A percentile compares a stretch with the other conserved stretches of the same genome.
These are phyloP conservation scores for Penicillium robsamsonii DNA, from an alignment of 495 filamentous ascomycete genomes.

Conservation along the genomic window DNA sequence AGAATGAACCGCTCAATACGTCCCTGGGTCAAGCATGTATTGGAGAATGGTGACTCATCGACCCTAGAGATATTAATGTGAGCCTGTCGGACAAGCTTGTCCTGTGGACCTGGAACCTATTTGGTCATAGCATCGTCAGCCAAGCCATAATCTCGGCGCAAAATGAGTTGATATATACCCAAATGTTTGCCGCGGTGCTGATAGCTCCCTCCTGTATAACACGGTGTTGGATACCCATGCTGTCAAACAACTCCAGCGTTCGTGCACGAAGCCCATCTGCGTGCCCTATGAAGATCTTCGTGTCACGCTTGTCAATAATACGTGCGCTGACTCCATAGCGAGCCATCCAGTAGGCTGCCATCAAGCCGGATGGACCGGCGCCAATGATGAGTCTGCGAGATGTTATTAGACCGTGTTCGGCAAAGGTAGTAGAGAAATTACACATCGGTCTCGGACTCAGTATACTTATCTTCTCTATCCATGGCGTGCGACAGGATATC, in stretches of 20 bases:
- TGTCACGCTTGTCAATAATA: constrained; percentile 60
- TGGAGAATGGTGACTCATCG: constrained; percentile 52
- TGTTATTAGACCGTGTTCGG: not conserved
- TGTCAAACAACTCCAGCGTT: constrained; percentile 65
- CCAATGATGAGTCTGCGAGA: constrained; percentile 53
- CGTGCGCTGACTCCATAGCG: constrained; percentile 56
- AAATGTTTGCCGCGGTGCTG: constrained; percentile 42
- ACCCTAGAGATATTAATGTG: constrained; percentile 51
- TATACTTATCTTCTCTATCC: not conserved
- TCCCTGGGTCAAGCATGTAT: constrained; percentile 54
- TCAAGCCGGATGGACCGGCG: constrained; percentile 65
- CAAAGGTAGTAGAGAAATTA: not conserved
- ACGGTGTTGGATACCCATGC: constrained; percentile 60
- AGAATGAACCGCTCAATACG: constrained; percentile 57
- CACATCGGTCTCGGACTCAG: constrained; percentile 21
- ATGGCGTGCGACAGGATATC: not conserved
- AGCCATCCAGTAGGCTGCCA: constrained; percentile 63
- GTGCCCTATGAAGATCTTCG: constrained; percentile 55
- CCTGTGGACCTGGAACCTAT: constrained; percentile 39
- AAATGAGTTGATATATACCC: constrained; percentile 25
- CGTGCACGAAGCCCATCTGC: constrained; percentile 60
- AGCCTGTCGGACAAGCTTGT: constrained; percentile 48
- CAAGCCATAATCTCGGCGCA: not conserved
- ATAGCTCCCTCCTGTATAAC: constrained; percentile 59
- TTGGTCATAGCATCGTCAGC: constrained; percentile 5